phyloP scores from a whole-genome alignment of 2,329 filamentous ascomycete genomes.

The Claviceps quebecensis region DNA sequence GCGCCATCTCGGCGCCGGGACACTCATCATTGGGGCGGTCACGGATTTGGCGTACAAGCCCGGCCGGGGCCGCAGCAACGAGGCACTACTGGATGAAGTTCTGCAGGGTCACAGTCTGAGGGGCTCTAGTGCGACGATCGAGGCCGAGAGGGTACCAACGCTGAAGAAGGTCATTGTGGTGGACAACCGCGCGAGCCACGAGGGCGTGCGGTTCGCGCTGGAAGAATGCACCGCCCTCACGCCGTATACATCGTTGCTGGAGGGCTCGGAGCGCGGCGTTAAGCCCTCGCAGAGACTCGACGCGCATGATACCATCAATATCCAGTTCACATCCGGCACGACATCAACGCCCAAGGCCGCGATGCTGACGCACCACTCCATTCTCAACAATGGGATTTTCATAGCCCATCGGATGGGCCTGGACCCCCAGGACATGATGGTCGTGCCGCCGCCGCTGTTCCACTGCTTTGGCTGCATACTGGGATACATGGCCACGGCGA shows the following conservation, averaged over 20 bases:
- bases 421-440: constrained; percentile 57
- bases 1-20: constrained; percentile 54
- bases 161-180: constrained; percentile 61
- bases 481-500: constrained; percentile 92
- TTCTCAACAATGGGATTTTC: constrained; percentile 80
- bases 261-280: constrained; percentile 19
- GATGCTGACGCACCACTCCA: constrained; percentile 70
- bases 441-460: constrained; percentile 76
- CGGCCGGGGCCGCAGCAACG: constrained; percentile 38
- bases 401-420: constrained; percentile 81
- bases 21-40: constrained; percentile 75
- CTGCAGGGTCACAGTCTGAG: constrained; percentile 9
- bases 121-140: constrained; percentile 14
- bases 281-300: constrained; percentile 24
- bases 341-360: constrained; percentile 85
- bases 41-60: constrained; percentile 64
- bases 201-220: constrained; percentile 28
- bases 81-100: constrained; percentile 30
- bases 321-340: constrained; percentile 95
- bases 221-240: constrained; percentile 28
- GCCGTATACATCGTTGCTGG: constrained; percentile 28
- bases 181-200: constrained; percentile 52
- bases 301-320: constrained; percentile 68
- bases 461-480: constrained; percentile 84
- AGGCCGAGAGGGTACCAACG: constrained; percentile 44